Evolutionary conservation across 2,329 filamentous ascomycete genomes (phyloP).

Genomic region (Claviceps spartinae): DNA sequence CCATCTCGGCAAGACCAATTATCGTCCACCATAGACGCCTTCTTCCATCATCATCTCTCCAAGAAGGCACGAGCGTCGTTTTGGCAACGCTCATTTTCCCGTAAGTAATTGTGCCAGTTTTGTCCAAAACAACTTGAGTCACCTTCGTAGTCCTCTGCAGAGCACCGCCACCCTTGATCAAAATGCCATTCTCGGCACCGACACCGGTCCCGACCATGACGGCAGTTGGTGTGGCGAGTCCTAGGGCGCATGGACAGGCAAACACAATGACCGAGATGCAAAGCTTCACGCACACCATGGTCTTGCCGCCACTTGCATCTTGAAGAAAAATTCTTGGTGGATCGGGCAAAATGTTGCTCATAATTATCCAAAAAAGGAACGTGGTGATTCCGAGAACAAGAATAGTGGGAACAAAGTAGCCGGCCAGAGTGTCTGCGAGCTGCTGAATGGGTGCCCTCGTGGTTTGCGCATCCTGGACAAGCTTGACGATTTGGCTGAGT

Average conservation of each 20-base stretch:
- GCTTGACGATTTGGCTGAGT: constrained; percentile 91
- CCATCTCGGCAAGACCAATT: constrained; percentile 87
- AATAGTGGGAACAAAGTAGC: constrained; percentile 87
- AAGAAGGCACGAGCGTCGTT: constrained; percentile 49
- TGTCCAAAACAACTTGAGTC: constrained; percentile 83
- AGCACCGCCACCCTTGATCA: constrained; percentile 93
- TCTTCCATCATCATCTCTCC: constrained; percentile 55
- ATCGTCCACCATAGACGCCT: constrained; percentile 87
- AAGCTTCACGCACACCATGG: constrained; percentile 94
- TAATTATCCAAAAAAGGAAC: constrained; percentile 85
- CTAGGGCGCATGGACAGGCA: constrained; percentile 92
- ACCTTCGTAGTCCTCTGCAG: constrained; percentile 84
- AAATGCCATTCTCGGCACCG: constrained; percentile 85
- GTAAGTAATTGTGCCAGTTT: constrained; percentile 87
- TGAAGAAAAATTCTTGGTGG: constrained; percentile 83
- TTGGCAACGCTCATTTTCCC: constrained; percentile 90
- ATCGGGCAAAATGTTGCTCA: constrained; percentile 71
- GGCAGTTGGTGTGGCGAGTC: constrained; percentile 86
- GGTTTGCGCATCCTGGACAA: constrained; percentile 96
- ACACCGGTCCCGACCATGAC: constrained; percentile 99
- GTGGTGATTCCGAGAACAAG: constrained; percentile 72
- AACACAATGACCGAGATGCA: constrained; percentile 99
- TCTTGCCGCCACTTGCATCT: constrained; percentile 68
- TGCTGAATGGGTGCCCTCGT: constrained; percentile 88
- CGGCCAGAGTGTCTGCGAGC: constrained; percentile 78